Percentiles rank a stretch among this genome's conserved stretches.
Conservation (phyloP, 2,329 filamentous ascomycete species). For the Epicoccum sorghinum region DNA sequence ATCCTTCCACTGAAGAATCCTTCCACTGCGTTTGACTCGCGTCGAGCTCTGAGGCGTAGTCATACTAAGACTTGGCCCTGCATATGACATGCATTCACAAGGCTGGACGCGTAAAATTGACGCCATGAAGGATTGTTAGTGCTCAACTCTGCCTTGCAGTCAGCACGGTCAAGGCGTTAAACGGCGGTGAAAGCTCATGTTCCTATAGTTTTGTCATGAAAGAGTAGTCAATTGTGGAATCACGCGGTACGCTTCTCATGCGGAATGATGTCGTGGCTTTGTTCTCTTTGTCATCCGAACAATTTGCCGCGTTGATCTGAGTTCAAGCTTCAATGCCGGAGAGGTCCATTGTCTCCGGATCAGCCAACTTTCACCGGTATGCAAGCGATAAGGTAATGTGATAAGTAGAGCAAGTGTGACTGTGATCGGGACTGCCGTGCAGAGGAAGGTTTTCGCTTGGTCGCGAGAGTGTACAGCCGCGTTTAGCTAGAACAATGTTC, state of each 20-base stretch:
- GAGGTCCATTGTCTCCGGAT: not conserved
- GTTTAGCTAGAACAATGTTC: slow-evolving; percentile 22
- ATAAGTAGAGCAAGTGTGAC: slow-evolving; percentile 13
- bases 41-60: not conserved
- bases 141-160: slow-evolving; percentile 1
- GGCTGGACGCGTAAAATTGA: not conserved
- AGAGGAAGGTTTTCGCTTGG: slow-evolving; percentile 19
- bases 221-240: slow-evolving; percentile 4
- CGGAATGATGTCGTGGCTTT: slow-evolving; percentile 10
- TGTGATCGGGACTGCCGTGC: slow-evolving; percentile 10
- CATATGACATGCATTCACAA: slow-evolving; percentile 5
- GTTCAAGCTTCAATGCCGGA: not conserved
- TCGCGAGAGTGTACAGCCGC: slow-evolving; percentile 28
- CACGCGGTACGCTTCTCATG: slow-evolving; percentile 20
- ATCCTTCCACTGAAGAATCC: slow-evolving; percentile 3
- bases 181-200: slow-evolving; percentile 8
- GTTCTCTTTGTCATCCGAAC: slow-evolving; percentile 1
- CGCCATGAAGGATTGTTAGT: slow-evolving; percentile 5
- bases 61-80: slow-evolving; percentile 2
- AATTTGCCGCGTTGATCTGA: slow-evolving; percentile 11
- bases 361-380: slow-evolving; percentile 24
- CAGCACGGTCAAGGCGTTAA: slow-evolving; percentile 11
- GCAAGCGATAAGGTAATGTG: slow-evolving; percentile 25
- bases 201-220: not conserved
- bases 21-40: not conserved